These are phyloP conservation scores for Rhypophila decipiens DNA, from an alignment of 495 filamentous ascomycete genomes.

Conservation along the genomic window DNA sequence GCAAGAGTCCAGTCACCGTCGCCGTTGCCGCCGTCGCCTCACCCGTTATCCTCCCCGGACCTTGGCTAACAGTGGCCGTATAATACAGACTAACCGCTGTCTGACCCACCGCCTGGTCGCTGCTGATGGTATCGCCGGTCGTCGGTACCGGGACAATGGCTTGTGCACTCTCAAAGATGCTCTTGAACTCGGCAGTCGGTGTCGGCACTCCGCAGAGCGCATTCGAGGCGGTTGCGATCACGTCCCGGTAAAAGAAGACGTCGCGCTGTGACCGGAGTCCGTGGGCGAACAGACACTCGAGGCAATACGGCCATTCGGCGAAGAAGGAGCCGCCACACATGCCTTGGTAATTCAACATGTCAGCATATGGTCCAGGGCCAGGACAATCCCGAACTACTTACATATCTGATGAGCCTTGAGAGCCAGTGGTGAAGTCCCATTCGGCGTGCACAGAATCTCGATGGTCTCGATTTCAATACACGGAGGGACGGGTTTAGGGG, in stretches of 20 bases:
- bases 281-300: conserved; percentile 29
- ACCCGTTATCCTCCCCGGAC: conserved; percentile 31
- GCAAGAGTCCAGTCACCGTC: conserved; percentile 3
- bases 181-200: conserved; percentile 21
- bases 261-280: conserved; percentile 23
- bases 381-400: conserved; percentile 2
- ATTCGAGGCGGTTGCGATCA: conserved; percentile 20
- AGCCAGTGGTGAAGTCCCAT: conserved; percentile 18
- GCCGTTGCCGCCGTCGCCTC: conserved; percentile 27
- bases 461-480: conserved; percentile 24
- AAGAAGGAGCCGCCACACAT: conserved; percentile 36
- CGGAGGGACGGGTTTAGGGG: conserved; percentile 22
- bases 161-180: conserved; percentile 20
- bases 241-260: conserved; percentile 18
- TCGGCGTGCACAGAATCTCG: conserved; percentile 22
- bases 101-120: conserved; percentile 23
- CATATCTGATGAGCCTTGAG: conserved; percentile 32
- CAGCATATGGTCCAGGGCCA: not conserved
- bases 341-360: conserved; percentile 6
- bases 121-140: conserved; percentile 16
- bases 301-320: conserved; percentile 31
- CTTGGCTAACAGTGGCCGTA: conserved; percentile 24
- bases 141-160: conserved; percentile 10
- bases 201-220: conserved; percentile 23
- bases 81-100: conserved; percentile 32